Evolutionary conservation across 352 stramenopile species (phyloP).

Genomic region (Blastocystis sp.): DNA sequence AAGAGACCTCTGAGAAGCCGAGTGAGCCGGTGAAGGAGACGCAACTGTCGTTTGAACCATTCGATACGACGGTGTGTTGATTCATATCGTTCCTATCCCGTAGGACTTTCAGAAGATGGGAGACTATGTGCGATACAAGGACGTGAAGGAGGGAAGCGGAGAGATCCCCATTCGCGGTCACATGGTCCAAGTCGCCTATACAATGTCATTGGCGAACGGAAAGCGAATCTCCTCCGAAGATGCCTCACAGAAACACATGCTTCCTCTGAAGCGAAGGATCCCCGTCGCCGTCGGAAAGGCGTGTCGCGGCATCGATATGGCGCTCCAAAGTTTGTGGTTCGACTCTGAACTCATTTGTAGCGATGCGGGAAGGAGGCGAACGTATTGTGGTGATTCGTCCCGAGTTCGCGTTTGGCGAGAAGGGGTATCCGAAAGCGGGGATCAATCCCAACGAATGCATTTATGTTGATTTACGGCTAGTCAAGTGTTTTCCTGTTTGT

Average conservation of each 20-base stretch:
- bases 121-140: conserved; percentile 49
- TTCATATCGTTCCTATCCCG: background rate
- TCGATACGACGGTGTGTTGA: background rate
- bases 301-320: conserved; percentile 33
- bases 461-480: background rate
- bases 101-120: background rate
- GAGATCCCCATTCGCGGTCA: background rate
- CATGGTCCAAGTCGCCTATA: background rate
- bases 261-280: conserved; percentile 17
- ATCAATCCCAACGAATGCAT: background rate
- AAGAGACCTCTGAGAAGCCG: background rate
- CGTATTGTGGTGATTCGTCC: conserved; percentile 42
- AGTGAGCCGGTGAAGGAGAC: background rate
- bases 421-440: background rate
- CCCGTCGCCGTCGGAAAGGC: conserved; percentile 3
- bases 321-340: background rate
- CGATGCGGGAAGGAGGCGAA: conserved; percentile 51
- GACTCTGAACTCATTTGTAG: background rate
- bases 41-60: conserved; percentile 8
- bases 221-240: background rate
- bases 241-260: background rate
- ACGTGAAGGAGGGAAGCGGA: background rate
- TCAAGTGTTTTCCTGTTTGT: conserved; percentile 20
- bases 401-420: conserved; percentile 25
- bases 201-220: background rate